Percentiles rank a stretch among this genome's conserved stretches.
phyloP scores from a whole-genome alignment of 129 eudicot species.

The Artemisia tridentata region DNA sequence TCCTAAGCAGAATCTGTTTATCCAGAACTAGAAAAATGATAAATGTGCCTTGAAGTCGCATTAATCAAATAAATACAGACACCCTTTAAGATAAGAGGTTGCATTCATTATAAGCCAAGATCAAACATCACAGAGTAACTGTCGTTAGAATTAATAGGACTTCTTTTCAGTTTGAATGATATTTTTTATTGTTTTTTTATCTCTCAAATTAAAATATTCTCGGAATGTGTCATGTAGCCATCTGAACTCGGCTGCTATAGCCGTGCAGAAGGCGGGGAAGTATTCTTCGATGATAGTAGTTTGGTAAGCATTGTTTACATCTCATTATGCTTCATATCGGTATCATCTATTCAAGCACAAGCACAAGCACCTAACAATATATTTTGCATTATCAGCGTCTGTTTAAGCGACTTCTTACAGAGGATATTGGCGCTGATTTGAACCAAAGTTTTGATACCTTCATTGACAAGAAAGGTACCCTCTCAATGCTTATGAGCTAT shows the following conservation, averaged over 20 bases:
- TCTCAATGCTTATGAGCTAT: no score
- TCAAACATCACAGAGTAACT: background rate
- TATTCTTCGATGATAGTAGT: slow-evolving; percentile 91
- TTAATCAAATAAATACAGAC: background rate
- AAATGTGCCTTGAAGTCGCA: background rate
- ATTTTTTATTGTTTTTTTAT: background rate
- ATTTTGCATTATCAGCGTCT: slow-evolving; percentile 58
- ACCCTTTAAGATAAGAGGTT: background rate
- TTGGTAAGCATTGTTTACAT: slow-evolving; percentile 60
- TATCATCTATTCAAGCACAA: slow-evolving; percentile 14
- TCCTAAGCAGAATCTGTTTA: background rate
- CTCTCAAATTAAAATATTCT: slow-evolving; percentile 18
- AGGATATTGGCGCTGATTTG: slow-evolving; percentile 92
- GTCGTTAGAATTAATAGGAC: background rate
- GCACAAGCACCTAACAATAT: slow-evolving; percentile 1
- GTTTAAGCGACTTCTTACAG: slow-evolving; percentile 87
- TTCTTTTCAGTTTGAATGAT: background rate
- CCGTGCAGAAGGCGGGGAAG: slow-evolving; percentile 94
- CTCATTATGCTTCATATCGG: background rate
- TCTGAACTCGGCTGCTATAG: slow-evolving; percentile 97
- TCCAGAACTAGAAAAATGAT: background rate
- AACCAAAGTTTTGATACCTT: slow-evolving; percentile 95
- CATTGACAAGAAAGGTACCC: slow-evolving; percentile 72
- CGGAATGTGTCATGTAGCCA: slow-evolving; percentile 52
- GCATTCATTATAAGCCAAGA: background rate